Evolutionary conservation across 2,329 filamentous ascomycete genomes (phyloP).

Genomic region (Ceratocystis smalleyi): DNA sequence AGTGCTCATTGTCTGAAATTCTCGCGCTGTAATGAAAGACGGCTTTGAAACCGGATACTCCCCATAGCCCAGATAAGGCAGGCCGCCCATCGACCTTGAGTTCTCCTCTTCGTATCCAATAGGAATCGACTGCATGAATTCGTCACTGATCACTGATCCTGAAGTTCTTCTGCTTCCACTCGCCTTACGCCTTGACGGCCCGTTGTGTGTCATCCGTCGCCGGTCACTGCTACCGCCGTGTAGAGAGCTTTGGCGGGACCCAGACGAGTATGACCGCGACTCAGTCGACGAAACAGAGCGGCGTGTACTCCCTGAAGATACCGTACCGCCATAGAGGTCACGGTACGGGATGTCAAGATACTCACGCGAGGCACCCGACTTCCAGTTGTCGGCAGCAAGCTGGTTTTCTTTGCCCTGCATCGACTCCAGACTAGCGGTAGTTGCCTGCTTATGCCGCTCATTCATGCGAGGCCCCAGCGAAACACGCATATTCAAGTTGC

Average conservation of each 20-base stretch:
- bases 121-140: slow-evolving; percentile 15
- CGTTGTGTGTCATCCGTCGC: slow-evolving; percentile 3
- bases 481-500: slow-evolving; percentile 7
- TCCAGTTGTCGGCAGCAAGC: slow-evolving; percentile 6
- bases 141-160: slow-evolving; percentile 8
- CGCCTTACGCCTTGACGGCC: slow-evolving; percentile 3
- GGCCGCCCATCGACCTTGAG: not conserved
- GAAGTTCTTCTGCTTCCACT: slow-evolving; percentile 11
- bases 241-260: slow-evolving; percentile 5
- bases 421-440: not conserved
- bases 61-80: slow-evolving; percentile 9
- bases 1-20: slow-evolving; percentile 16
- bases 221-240: not conserved
- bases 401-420: slow-evolving; percentile 16
- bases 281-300: not conserved
- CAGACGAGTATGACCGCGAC: slow-evolving; percentile 7
- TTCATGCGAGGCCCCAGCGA: slow-evolving; percentile 2
- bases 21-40: slow-evolving; percentile 11
- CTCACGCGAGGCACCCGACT: slow-evolving; percentile 12
- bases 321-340: slow-evolving; percentile 11
- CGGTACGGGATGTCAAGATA: slow-evolving; percentile 14
- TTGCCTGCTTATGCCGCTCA: slow-evolving; percentile 5
- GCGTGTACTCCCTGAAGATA: not conserved
- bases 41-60: slow-evolving; percentile 8
- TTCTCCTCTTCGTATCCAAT: slow-evolving; percentile 12